phyloP scores from a whole-genome alignment of 164 flowering plant species.

The Sextonia rubra region DNA sequence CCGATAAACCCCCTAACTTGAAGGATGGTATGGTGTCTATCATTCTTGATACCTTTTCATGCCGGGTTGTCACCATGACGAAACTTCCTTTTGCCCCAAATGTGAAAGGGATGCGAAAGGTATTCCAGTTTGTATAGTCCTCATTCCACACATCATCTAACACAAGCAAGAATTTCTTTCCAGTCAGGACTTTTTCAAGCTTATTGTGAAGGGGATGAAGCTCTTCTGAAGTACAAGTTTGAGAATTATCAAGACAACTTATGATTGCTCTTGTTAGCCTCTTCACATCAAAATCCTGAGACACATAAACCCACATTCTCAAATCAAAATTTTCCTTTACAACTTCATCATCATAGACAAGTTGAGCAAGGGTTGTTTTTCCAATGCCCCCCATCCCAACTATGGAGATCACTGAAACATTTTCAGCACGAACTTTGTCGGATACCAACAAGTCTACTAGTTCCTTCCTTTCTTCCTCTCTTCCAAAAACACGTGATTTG shows the following conservation, averaged over 20 bases:
- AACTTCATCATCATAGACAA: conserved; percentile 3
- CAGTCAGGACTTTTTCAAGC: neutral
- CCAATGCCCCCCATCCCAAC: conserved; percentile 13
- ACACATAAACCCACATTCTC: conserved; percentile 6
- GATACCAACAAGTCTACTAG: neutral
- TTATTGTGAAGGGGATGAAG: conserved; percentile 1
- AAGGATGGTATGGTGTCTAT: neutral
- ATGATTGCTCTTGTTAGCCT: conserved; percentile 4
- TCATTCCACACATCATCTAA: conserved; percentile 11
- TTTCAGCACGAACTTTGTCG: neutral
- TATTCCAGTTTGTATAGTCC: neutral
- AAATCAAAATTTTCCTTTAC: neutral
- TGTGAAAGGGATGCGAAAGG: neutral
- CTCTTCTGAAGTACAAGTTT: neutral
- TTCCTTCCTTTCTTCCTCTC: conserved; percentile 1
- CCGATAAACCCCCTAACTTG: neutral
- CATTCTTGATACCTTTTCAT: conserved; percentile 2
- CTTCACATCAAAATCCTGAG: conserved; percentile 9
- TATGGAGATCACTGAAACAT: conserved; percentile 5
- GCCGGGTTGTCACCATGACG: conserved; percentile 5
- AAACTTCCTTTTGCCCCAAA: neutral
- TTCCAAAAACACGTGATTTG: neutral
- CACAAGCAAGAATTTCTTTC: conserved; percentile 7
- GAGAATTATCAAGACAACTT: neutral
- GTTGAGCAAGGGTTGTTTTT: conserved; percentile 9